phyloP scores from a whole-genome alignment of 768 basidiomycete genomes.

The Termitomyces sp. region DNA sequence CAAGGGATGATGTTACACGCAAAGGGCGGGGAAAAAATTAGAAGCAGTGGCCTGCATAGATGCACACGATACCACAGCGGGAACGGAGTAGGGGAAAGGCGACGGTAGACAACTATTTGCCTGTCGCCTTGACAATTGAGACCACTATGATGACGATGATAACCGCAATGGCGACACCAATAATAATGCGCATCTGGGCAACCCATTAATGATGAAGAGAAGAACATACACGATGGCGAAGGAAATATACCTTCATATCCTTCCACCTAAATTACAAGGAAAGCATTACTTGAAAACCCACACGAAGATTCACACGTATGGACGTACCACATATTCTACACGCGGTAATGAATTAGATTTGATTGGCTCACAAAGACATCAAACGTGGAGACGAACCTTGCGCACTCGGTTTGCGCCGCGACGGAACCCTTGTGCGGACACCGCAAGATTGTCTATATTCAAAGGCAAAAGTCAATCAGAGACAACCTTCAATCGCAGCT shows the following conservation, averaged over 20 bases:
- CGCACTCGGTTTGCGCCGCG: conserved; percentile 96
- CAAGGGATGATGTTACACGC: conserved; percentile 10
- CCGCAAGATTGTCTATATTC: conserved; percentile 83
- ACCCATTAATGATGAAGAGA: conserved; percentile 5
- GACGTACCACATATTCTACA: conserved; percentile 88
- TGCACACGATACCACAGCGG: conserved; percentile 30
- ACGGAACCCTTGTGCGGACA: conserved; percentile 98
- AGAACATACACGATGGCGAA: neutral
- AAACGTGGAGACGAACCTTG: conserved; percentile 60
- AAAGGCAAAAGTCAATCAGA: conserved; percentile 4
- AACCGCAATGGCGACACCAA: conserved; percentile 83
- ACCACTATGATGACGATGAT: conserved; percentile 96
- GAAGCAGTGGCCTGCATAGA: conserved; percentile 33
- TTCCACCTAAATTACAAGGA: conserved; percentile 69
- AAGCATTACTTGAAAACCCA: conserved; percentile 12
- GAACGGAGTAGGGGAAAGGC: conserved; percentile 15
- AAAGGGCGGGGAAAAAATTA: conserved; percentile 4
- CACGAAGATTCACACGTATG: neutral
- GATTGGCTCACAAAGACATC: neutral
- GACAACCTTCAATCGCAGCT: neutral
- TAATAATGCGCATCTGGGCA: conserved; percentile 91
- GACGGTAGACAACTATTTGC: conserved; percentile 30
- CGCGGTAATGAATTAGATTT: conserved; percentile 6
- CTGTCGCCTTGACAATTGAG: conserved; percentile 85
- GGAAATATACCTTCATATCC: conserved; percentile 80